Conservation (phyloP, 2,329 filamentous ascomycete genomes). For the Colletotrichum sp. region DNA sequence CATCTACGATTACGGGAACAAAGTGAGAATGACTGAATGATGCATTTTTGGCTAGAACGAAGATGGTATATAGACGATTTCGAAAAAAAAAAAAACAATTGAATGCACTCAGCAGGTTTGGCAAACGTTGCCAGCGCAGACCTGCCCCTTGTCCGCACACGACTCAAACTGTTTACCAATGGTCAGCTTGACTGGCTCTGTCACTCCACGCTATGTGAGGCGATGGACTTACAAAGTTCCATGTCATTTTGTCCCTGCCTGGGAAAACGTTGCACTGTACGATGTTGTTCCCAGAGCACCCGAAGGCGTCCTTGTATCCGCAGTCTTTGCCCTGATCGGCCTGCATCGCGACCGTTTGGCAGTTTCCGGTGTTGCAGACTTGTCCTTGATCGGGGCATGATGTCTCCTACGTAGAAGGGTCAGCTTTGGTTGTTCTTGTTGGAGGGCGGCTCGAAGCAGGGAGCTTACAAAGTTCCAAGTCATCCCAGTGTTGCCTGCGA, state of each 20-base stretch:
- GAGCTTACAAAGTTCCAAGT: neutral
- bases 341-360: neutral
- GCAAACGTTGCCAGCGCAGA: neutral
- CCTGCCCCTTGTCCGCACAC: neutral
- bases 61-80: neutral
- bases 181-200: neutral
- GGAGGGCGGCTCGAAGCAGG: neutral
- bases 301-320: neutral
- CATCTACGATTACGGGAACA: neutral
- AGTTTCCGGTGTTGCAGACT: neutral
- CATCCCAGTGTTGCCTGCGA: neutral
- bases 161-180: neutral
- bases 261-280: neutral
- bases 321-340: neutral
- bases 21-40: neutral
- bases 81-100: neutral
- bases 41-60: neutral
- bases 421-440: neutral
- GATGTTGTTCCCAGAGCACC: neutral
- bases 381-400: neutral
- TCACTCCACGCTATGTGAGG: neutral
- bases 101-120: neutral
- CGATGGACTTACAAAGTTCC: neutral
- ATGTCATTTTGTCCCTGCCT: neutral
- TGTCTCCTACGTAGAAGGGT: neutral